These are phyloP conservation scores for Alternaria sp. DNA, from an alignment of 2,329 filamentous ascomycete species.

Conservation along the genomic window DNA sequence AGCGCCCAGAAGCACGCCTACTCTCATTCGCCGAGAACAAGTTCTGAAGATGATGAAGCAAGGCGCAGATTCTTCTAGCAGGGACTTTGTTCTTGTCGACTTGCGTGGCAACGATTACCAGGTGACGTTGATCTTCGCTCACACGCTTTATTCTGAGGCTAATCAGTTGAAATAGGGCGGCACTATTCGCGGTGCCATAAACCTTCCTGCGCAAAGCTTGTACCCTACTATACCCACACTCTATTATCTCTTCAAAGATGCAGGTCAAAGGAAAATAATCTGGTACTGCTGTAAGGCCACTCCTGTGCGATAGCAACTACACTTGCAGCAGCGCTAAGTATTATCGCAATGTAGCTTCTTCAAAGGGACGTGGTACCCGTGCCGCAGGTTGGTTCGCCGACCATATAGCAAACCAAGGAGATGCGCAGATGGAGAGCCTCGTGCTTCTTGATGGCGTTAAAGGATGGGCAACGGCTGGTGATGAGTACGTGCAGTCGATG, in stretches of 20 bases:
- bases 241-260: constrained; percentile 61
- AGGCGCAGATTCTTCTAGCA: not conserved
- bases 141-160: not conserved
- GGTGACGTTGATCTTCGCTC: constrained; percentile 33
- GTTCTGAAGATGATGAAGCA: constrained; percentile 18
- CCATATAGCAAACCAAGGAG: constrained; percentile 55
- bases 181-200: constrained; percentile 66
- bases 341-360: constrained; percentile 57
- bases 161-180: constrained; percentile 61
- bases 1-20: constrained; percentile 12
- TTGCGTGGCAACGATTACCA: constrained; percentile 63
- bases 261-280: constrained; percentile 59
- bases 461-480: constrained; percentile 61
- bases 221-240: constrained; percentile 60
- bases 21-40: constrained; percentile 13
- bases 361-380: constrained; percentile 62
- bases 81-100: constrained; percentile 52
- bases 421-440: constrained; percentile 57
- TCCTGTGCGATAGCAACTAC: not conserved
- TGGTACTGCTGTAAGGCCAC: constrained; percentile 63
- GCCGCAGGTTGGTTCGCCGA: constrained; percentile 65
- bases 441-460: constrained; percentile 63
- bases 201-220: constrained; percentile 64
- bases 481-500: constrained; percentile 59
- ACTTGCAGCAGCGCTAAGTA: not conserved